phyloP scores from a whole-genome alignment of 345 rosid species.

The Gossypium turneri region DNA sequence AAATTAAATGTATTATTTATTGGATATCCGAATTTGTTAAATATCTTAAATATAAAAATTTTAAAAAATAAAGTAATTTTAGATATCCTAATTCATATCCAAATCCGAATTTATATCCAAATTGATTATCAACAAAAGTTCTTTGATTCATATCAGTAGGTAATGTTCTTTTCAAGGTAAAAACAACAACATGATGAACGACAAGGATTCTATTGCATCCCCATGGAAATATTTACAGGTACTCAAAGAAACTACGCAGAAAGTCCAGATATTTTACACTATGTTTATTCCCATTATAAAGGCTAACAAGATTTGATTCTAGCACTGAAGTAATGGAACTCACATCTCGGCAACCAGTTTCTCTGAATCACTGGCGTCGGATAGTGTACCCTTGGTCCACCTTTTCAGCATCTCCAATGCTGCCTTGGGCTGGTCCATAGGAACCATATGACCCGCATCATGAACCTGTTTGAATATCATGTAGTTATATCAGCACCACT shows the following conservation, averaged over 20 bases:
- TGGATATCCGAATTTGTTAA: no score
- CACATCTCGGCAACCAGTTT: slow-evolving; percentile 65
- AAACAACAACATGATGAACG: not conserved
- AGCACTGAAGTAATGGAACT: slow-evolving; percentile 14
- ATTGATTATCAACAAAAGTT: not conserved
- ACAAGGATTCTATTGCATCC: not conserved
- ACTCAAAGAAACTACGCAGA: not conserved
- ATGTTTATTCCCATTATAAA: not conserved
- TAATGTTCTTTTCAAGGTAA: not conserved
- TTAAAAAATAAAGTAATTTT: no score
- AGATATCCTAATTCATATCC: not conserved
- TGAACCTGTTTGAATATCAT: slow-evolving; percentile 49
- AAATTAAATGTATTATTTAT: no score
- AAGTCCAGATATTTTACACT: not conserved
- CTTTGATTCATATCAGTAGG: not conserved
- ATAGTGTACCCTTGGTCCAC: slow-evolving; percentile 65
- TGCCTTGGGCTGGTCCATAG: slow-evolving; percentile 96
- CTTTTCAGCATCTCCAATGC: slow-evolving; percentile 79
- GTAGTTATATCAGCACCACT: slow-evolving; percentile 12
- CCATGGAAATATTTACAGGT: not conserved
- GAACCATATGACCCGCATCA: slow-evolving; percentile 98
- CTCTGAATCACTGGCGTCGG: slow-evolving; percentile 24
- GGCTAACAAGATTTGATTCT: not conserved
- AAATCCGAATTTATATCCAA: not conserved
- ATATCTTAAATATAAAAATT: no score